A percentile compares a stretch with the other conserved stretches of the same genome.
Conservation (phyloP, 2,329 filamentous ascomycete species). For the Stemphylium beticola region DNA sequence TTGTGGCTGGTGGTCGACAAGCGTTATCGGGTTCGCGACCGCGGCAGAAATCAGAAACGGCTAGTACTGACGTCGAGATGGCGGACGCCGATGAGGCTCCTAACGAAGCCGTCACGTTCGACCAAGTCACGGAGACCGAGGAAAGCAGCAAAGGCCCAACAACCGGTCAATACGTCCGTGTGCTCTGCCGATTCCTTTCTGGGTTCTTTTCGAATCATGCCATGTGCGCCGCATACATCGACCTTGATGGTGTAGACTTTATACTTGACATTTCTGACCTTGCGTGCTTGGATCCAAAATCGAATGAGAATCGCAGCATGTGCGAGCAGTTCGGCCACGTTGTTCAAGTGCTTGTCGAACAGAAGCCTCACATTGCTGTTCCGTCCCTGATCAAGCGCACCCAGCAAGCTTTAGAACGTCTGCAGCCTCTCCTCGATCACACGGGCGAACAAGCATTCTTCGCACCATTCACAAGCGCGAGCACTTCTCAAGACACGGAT, state of each 20-base stretch:
- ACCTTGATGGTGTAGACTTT: conserved; percentile 79
- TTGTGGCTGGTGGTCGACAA: conserved; percentile 64
- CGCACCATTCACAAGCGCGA: conserved; percentile 60
- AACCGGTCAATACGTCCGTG: conserved; percentile 73
- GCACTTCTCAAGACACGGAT: conserved; percentile 30
- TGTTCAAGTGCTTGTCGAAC: conserved; percentile 78
- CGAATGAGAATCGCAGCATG: conserved; percentile 65
- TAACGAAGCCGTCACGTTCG: conserved; percentile 39
- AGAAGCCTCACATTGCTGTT: conserved; percentile 78
- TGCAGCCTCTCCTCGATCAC: conserved; percentile 70
- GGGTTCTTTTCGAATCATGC: conserved; percentile 77
- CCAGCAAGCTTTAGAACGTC: conserved; percentile 69
- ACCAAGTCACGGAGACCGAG: conserved; percentile 56
- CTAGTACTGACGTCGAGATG: conserved; percentile 66
- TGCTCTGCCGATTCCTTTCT: conserved; percentile 76
- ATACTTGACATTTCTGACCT: conserved; percentile 84
- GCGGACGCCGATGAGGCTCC: conserved; percentile 52
- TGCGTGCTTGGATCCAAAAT: conserved; percentile 77
- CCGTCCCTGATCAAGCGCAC: conserved; percentile 80
- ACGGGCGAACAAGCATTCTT: conserved; percentile 68
- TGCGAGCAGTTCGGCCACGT: conserved; percentile 75
- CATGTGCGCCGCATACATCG: conserved; percentile 76
- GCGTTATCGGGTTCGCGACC: conserved; percentile 47
- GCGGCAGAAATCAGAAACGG: conserved; percentile 42
- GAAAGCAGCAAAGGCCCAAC: conserved; percentile 58